Percentiles rank a stretch among this genome's conserved stretches.
Evolutionary conservation across 2,329 filamentous ascomycete species (phyloP).

Genomic region (Tolypocladium amazonense): DNA sequence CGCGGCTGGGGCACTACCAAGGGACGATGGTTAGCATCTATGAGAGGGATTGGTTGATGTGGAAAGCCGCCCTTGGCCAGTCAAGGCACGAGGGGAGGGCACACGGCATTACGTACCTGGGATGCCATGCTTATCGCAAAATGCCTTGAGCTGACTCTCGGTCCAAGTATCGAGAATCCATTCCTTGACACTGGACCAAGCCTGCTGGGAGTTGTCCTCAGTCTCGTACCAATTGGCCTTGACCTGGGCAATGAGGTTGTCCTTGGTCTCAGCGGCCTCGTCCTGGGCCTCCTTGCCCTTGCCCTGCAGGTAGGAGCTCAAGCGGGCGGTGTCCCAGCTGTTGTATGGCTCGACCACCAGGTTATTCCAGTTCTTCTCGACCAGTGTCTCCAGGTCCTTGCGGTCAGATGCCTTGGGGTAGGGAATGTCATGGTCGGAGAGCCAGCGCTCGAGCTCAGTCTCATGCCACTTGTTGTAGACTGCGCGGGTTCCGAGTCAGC

Average conservation of each 20-base stretch:
- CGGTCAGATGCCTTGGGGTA: conserved; percentile 86
- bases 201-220: conserved; percentile 62
- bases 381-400: conserved; percentile 86
- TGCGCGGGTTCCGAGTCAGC: conserved; percentile 22
- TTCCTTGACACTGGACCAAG: conserved; percentile 64
- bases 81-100: neutral
- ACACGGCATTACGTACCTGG: conserved; percentile 37
- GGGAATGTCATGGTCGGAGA: conserved; percentile 82
- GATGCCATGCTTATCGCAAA: conserved; percentile 80
- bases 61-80: neutral
- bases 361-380: conserved; percentile 80
- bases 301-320: conserved; percentile 55
- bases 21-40: neutral
- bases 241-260: conserved; percentile 58
- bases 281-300: conserved; percentile 63
- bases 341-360: conserved; percentile 67
- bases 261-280: conserved; percentile 55
- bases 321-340: conserved; percentile 61
- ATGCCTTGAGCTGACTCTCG: conserved; percentile 86
- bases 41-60: neutral
- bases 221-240: conserved; percentile 68
- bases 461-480: conserved; percentile 99
- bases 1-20: conserved; percentile 66
- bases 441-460: conserved; percentile 94
- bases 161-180: conserved; percentile 96